A percentile compares a stretch with the other conserved stretches of the same genome.
These are phyloP conservation scores for Coriolopsis trogii DNA, from an alignment of 1,284 basidiomycete genomes.

Conservation along the genomic window DNA sequence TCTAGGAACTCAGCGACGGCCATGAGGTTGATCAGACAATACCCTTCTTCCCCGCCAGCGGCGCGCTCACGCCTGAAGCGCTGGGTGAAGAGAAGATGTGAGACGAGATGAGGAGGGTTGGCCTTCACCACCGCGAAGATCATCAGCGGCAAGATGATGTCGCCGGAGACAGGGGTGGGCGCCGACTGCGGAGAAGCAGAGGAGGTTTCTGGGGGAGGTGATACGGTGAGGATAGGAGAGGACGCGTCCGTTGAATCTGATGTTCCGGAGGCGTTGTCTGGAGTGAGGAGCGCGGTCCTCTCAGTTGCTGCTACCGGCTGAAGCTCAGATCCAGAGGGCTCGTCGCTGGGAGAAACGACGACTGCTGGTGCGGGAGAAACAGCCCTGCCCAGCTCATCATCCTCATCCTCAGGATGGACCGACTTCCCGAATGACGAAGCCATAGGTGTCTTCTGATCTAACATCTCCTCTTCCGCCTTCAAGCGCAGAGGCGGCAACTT, in stretches of 20 bases:
- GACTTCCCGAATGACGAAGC: slow-evolving; percentile 34
- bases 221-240: slow-evolving; percentile 33
- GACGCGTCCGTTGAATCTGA: slow-evolving; percentile 15
- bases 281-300: slow-evolving; percentile 14
- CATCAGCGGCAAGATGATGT: slow-evolving; percentile 85
- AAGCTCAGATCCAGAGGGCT: slow-evolving; percentile 13
- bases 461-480: slow-evolving; percentile 57
- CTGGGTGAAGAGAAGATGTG: slow-evolving; percentile 86
- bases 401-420: slow-evolving; percentile 23
- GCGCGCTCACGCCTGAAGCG: slow-evolving; percentile 77
- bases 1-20: slow-evolving; percentile 94
- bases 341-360: slow-evolving; percentile 31
- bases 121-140: slow-evolving; percentile 91
- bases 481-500: slow-evolving; percentile 66
- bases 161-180: slow-evolving; percentile 60
- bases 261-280: slow-evolving; percentile 10
- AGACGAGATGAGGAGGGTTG: slow-evolving; percentile 85
- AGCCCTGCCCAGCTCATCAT: slow-evolving; percentile 23
- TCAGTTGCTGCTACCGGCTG: slow-evolving; percentile 10
- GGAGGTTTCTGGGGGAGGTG: slow-evolving; percentile 30
- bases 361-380: slow-evolving; percentile 31
- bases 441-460: slow-evolving; percentile 39
- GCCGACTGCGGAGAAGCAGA: slow-evolving; percentile 18
- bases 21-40: slow-evolving; percentile 91
- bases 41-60: slow-evolving; percentile 83